These are phyloP conservation scores for Penicillium chermesinum DNA, from an alignment of 495 filamentous ascomycete genomes.

Conservation along the genomic window DNA sequence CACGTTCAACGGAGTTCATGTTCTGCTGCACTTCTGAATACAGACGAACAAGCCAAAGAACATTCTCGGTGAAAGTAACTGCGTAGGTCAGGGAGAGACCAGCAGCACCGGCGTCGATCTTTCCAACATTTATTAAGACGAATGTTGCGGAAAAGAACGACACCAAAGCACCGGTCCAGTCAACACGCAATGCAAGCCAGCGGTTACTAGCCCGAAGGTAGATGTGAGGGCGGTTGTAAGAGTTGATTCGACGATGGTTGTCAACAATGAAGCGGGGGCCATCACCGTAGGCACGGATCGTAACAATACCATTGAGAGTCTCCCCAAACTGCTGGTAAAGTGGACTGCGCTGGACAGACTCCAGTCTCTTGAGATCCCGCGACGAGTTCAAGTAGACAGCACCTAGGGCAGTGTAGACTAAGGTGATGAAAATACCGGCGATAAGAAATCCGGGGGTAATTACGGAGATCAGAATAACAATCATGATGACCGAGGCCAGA, in stretches of 20 bases:
- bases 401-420: slow-evolving; percentile 77
- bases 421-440: slow-evolving; percentile 77
- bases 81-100: slow-evolving; percentile 97
- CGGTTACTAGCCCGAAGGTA: slow-evolving; percentile 96
- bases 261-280: slow-evolving; percentile 90
- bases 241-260: slow-evolving; percentile 84
- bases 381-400: slow-evolving; percentile 87
- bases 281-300: slow-evolving; percentile 94
- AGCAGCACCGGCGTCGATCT: slow-evolving; percentile 86
- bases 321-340: slow-evolving; percentile 98
- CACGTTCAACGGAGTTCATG: slow-evolving; percentile 99
- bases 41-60: slow-evolving; percentile 94
- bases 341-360: slow-evolving; percentile 91
- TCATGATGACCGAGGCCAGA: slow-evolving; percentile 73
- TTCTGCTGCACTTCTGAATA: slow-evolving; percentile 96
- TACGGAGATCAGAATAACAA: slow-evolving; percentile 82
- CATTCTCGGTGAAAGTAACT: slow-evolving; percentile 94
- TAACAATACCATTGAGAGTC: slow-evolving; percentile 92
- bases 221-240: slow-evolving; percentile 88
- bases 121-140: slow-evolving; percentile 76
- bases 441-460: slow-evolving; percentile 93
- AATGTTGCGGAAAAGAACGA: slow-evolving; percentile 93
- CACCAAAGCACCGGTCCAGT: slow-evolving; percentile 85
- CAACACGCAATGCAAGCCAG: slow-evolving; percentile 92
- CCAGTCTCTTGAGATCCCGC: slow-evolving; percentile 87